These are phyloP conservation scores for Leptographium wingfieldii DNA, from an alignment of 2,329 filamentous ascomycete genomes.

Conservation along the genomic window DNA sequence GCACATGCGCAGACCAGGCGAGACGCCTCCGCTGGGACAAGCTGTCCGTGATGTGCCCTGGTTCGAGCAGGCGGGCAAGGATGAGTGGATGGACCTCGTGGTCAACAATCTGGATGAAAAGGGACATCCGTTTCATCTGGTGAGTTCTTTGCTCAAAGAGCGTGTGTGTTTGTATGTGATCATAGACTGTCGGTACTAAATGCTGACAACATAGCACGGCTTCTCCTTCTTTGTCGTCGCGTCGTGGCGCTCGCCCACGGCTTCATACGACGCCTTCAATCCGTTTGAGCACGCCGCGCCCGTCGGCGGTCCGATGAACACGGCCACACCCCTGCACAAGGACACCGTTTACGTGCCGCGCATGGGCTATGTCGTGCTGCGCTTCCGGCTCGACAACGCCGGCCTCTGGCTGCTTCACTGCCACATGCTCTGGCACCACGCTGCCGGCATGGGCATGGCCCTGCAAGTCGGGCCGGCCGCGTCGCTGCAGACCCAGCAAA, in stretches of 20 bases:
- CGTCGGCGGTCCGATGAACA: conserved; percentile 4
- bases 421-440: conserved; percentile 9
- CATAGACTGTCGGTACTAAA: not conserved
- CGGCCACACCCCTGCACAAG: conserved; percentile 9
- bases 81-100: conserved; percentile 47
- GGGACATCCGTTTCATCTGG: conserved; percentile 6
- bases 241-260: conserved; percentile 1
- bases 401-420: conserved; percentile 12
- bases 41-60: conserved; percentile 7
- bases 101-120: conserved; percentile 23
- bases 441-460: conserved; percentile 5
- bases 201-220: conserved; percentile 2
- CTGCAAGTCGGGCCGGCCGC: not conserved
- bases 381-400: conserved; percentile 8
- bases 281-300: conserved; percentile 6
- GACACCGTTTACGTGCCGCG: conserved; percentile 12
- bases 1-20: not conserved
- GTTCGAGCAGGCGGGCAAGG: conserved; percentile 1
- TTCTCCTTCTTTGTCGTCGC: conserved; percentile 8
- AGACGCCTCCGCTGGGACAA: not conserved
- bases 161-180: not conserved
- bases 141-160: not conserved
- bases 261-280: conserved; percentile 10
- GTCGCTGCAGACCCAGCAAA: not conserved
- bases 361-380: conserved; percentile 8